Evolutionary conservation across 2,329 filamentous ascomycete species (phyloP).

Genomic region (Scedosporium boydii): DNA sequence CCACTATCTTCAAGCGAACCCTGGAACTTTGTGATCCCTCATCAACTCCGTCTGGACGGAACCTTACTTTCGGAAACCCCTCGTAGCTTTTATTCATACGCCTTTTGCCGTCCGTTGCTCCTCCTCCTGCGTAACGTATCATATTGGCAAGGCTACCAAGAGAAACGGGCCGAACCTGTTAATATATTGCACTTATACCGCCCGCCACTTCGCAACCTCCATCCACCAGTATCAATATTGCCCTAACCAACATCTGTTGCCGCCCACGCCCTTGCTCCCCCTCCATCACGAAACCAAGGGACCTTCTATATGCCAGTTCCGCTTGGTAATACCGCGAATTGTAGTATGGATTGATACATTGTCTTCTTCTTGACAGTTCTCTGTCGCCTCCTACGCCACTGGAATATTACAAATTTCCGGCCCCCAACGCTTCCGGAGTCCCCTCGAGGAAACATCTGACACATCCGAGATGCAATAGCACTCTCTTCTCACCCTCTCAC

Average conservation of each 20-base stretch:
- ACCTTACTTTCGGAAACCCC: neutral
- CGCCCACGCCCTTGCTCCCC: too few species aligned
- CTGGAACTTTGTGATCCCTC: neutral
- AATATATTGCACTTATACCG: neutral
- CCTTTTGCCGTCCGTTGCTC: neutral
- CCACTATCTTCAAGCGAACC: neutral
- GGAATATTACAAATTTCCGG: too few species aligned
- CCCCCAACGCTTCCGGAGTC: too few species aligned
- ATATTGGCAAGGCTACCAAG: neutral
- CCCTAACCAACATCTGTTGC: neutral
- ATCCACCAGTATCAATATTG: neutral
- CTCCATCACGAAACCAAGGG: too few species aligned
- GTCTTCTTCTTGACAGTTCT: too few species aligned
- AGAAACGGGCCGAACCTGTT: neutral
- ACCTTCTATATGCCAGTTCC: too few species aligned
- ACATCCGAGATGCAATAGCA: too few species aligned
- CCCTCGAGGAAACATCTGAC: too few species aligned
- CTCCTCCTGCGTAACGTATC: neutral
- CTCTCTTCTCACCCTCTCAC: too few species aligned
- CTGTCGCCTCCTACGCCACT: too few species aligned
- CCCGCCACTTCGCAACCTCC: neutral
- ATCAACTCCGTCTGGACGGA: neutral
- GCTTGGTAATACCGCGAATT: too few species aligned
- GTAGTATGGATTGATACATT: too few species aligned
- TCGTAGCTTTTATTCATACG: neutral